Conservation (phyloP, 2,329 filamentous ascomycete species). For the Aspergillus awamori region DNA sequence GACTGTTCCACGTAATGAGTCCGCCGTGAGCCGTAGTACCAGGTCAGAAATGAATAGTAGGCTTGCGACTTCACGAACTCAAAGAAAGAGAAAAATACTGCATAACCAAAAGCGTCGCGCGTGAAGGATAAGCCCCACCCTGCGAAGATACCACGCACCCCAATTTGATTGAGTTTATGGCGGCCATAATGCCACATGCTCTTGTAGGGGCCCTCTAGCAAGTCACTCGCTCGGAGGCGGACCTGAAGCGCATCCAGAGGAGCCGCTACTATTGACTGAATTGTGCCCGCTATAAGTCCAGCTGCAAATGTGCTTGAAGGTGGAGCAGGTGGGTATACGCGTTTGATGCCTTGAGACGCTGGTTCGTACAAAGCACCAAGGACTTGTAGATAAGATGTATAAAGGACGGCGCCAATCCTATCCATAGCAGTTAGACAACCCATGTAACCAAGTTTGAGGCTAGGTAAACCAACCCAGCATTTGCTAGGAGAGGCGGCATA, state of each 20-base stretch:
- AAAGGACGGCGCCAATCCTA: constrained; percentile 64
- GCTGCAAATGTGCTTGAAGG: constrained; percentile 59
- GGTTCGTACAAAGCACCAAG: constrained; percentile 62
- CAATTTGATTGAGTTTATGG: constrained; percentile 62
- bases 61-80: constrained; percentile 66
- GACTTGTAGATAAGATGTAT: constrained; percentile 65
- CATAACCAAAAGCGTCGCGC: constrained; percentile 64
- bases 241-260: constrained; percentile 66
- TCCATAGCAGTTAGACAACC: constrained; percentile 6
- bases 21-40: constrained; percentile 56
- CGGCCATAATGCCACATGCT: constrained; percentile 66
- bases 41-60: constrained; percentile 64
- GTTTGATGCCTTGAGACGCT: constrained; percentile 58
- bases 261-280: constrained; percentile 65
- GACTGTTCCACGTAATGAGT: constrained; percentile 32
- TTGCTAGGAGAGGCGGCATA: constrained; percentile 64
- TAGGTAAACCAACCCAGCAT: constrained; percentile 53
- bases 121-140: constrained; percentile 63
- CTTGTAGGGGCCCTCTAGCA: constrained; percentile 61
- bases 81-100: constrained; percentile 65
- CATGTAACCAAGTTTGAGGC: not conserved
- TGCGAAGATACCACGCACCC: constrained; percentile 63
- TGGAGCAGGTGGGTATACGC: constrained; percentile 62
- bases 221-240: constrained; percentile 62
- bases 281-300: constrained; percentile 60